phyloP scores from a whole-genome alignment of 176 grass and related monocot genomes.

The Rhynchospora tenuis region DNA sequence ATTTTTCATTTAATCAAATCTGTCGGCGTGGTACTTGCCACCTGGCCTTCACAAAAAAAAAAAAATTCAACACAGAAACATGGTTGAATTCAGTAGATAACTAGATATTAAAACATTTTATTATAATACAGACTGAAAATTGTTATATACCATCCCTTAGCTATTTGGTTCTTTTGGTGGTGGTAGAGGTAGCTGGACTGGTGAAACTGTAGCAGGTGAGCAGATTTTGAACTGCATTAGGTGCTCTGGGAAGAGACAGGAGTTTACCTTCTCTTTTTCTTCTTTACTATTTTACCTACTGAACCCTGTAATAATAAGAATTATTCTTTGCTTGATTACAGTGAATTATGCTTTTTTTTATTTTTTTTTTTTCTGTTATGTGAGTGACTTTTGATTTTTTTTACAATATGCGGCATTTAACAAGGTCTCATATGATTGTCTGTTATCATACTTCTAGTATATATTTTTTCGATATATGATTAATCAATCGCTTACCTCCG shows the following conservation, averaged over 20 bases:
- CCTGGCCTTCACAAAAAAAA: too few species aligned
- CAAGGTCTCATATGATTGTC: not conserved
- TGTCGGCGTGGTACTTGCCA: too few species aligned
- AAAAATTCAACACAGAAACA: not conserved
- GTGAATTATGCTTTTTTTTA: too few species aligned
- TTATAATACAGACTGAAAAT: not conserved
- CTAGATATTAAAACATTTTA: not conserved
- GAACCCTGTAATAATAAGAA: conserved; percentile 3
- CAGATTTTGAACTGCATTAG: conserved; percentile 20
- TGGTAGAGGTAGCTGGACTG: not conserved
- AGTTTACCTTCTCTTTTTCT: conserved; percentile 13
- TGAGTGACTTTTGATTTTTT: not conserved
- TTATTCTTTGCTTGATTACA: not conserved
- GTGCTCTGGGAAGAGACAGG: conserved; percentile 2
- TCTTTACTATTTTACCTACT: conserved; percentile 1
- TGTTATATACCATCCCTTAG: not conserved
- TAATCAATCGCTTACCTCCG: not conserved
- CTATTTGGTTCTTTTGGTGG: not conserved
- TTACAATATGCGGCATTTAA: not conserved
- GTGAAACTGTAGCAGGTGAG: conserved; percentile 22
- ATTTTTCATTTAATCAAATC: too few species aligned
- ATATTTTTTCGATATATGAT: not conserved
- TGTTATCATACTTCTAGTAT: not conserved
- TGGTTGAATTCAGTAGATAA: not conserved
- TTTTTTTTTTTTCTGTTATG: not conserved